Base-by-base conservation (phyloP, 1,139 yeast species). In the Geotrichum australiense region DNA sequence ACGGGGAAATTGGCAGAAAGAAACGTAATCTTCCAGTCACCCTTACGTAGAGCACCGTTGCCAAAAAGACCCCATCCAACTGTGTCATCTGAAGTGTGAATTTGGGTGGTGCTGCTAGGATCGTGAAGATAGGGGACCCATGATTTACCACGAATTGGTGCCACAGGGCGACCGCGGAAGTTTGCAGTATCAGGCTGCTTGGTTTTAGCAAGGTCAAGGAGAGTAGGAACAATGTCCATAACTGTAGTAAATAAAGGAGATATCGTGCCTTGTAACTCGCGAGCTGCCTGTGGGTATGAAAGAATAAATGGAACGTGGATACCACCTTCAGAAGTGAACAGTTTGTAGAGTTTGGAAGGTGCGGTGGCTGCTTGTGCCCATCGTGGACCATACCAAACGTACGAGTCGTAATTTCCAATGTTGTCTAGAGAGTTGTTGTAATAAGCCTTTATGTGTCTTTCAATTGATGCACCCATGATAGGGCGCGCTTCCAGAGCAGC, bases 301-400 rank as follows among this genome's bases (percentile, higher is more conserved):
- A 34, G 39, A 36, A 74, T 69, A 46, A 73, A 58, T 0, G 79
- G 80, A 53, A 76, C 71, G 25, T 73, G 65, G 28, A 74, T 73
- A 7, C 78, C 80, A 28, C 80, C 80, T 55, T 74, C 79, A 5
- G 65, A 54, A 0, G 76, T 64, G 70, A 74, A 73, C 61, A 62
- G 63, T 51, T 74, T 74, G 54, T 66, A 72, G 70, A 71, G 70
- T 42, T 67, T 62, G 30, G 69, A 62, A 3, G 79, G 79, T 2
- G 78, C 76, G 14, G 79, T 74, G 4, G 78, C 76, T n/a, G 79
- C 80, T 49, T 74, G 79, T 0, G 80, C 80, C 80, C 80, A 74
- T 52, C 74, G 71, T 45, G 75, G 77, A 1, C 74, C 71, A 48
- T 74, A 75, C 65, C 69, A 70, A 6, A 66, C 69, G 52, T 72